phyloP scores from a whole-genome alignment of 169 alveolate species.

The Plasmodium vinckei region DNA sequence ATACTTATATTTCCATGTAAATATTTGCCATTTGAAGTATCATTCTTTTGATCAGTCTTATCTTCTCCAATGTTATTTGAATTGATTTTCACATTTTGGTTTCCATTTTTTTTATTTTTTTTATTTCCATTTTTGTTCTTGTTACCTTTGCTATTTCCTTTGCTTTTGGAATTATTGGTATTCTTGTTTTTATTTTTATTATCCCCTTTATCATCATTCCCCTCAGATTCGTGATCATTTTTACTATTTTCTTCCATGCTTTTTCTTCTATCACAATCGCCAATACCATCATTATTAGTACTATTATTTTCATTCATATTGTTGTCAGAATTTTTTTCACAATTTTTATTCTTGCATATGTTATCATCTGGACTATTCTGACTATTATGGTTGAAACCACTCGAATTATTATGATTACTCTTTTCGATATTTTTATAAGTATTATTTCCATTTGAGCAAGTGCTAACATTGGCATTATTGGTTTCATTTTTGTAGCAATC shows the following conservation, averaged over 20 bases:
- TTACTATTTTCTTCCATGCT: not conserved
- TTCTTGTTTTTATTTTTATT: not conserved
- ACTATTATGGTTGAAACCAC: not conserved
- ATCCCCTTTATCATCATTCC: not conserved
- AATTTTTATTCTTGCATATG: not conserved
- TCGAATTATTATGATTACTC: not conserved
- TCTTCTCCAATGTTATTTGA: not conserved
- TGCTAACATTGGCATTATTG: not conserved
- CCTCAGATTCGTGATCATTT: not conserved
- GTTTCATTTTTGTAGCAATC: not conserved
- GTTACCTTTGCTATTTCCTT: not conserved
- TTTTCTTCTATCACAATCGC: not conserved
- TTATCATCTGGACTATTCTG: constrained; percentile 2
- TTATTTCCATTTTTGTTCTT: constrained; percentile 12
- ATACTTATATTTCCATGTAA: not conserved
- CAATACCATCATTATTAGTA: not conserved
- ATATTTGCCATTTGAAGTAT: not conserved
- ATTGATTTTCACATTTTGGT: not conserved
- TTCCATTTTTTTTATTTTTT: constrained; percentile 25
- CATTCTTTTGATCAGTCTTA: not conserved
- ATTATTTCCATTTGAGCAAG: not conserved
- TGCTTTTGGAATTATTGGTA: not conserved
- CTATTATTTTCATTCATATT: not conserved
- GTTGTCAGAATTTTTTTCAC: not conserved
- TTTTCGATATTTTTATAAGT: not conserved